Conservation (phyloP, 2,329 filamentous ascomycete genomes). For the Pleoardoris graminearum region DNA sequence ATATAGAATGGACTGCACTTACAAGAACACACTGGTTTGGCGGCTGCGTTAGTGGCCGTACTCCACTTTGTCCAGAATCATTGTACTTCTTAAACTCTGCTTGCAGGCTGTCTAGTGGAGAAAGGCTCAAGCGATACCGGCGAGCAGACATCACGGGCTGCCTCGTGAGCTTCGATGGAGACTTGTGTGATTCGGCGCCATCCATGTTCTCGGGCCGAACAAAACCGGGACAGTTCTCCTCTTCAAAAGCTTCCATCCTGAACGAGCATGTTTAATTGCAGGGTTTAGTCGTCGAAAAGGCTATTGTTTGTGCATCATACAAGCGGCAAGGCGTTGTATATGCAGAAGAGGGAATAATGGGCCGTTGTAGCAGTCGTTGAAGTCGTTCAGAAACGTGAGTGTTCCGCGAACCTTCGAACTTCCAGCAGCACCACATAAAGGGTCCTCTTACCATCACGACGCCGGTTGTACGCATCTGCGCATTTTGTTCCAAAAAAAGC, state of each 20-base stretch:
- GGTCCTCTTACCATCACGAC: constrained; percentile 2
- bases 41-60: background rate
- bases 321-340: constrained; percentile 4
- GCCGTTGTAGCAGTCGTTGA: background rate
- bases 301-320: background rate
- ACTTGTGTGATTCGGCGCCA: background rate
- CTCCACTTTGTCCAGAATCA: background rate
- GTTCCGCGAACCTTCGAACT: background rate
- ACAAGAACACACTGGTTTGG: constrained; percentile 1
- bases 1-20: background rate
- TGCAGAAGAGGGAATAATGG: background rate
- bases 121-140: constrained; percentile 10
- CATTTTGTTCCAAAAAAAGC: constrained; percentile 9
- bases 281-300: background rate
- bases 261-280: background rate
- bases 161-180: background rate
- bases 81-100: constrained; percentile 13
- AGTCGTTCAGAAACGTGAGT: background rate
- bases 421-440: constrained; percentile 9
- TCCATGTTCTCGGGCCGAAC: constrained; percentile 1
- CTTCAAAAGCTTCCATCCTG: background rate
- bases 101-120: constrained; percentile 13
- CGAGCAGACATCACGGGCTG: constrained; percentile 2
- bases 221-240: background rate
- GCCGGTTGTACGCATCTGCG: constrained; percentile 9